Percentiles rank a stretch among this genome's conserved stretches.
These are phyloP conservation scores for Fusarium transvaalense DNA, from an alignment of 2,329 filamentous ascomycete genomes.

Conservation along the genomic window DNA sequence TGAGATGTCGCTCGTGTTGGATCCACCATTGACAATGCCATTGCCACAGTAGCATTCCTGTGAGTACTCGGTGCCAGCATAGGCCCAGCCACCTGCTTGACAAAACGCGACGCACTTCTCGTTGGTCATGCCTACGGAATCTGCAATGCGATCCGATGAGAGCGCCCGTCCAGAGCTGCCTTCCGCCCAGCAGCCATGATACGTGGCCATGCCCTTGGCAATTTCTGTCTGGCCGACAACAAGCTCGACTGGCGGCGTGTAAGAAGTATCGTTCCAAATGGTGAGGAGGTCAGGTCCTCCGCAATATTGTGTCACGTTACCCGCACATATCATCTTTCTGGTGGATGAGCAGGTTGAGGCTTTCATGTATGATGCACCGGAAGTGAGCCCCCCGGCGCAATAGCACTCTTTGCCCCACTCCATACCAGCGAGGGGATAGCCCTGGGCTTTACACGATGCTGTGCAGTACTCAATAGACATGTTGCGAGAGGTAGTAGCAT, in stretches of 20 bases:
- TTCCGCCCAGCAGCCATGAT: constrained; percentile 40
- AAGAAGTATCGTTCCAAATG: constrained; percentile 44
- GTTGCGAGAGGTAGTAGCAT: constrained; percentile 14
- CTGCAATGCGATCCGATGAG: constrained; percentile 26
- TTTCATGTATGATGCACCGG: constrained; percentile 36
- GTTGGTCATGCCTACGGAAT: constrained; percentile 44
- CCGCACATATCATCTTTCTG: constrained; percentile 39
- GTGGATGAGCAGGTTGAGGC: constrained; percentile 26
- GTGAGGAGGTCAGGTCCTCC: constrained; percentile 39
- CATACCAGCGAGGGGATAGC: constrained; percentile 40
- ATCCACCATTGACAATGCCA: constrained; percentile 30
- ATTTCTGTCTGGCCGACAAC: constrained; percentile 38
- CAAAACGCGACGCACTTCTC: constrained; percentile 50
- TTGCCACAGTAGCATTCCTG: constrained; percentile 53
- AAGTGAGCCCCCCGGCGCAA: constrained; percentile 30
- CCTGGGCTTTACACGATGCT: constrained; percentile 36
- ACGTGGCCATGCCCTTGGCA: constrained; percentile 32
- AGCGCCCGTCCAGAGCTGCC: constrained; percentile 32
- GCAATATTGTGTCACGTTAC: constrained; percentile 43
- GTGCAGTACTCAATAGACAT: constrained; percentile 45
- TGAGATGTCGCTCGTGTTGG: constrained; percentile 30
- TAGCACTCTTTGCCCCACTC: constrained; percentile 43
- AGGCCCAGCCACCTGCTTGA: constrained; percentile 46
- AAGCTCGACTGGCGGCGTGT: constrained; percentile 27
- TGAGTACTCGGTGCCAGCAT: constrained; percentile 54